Conservation (phyloP, 106 monocot genomes). For the Dendrobium officinale region DNA sequence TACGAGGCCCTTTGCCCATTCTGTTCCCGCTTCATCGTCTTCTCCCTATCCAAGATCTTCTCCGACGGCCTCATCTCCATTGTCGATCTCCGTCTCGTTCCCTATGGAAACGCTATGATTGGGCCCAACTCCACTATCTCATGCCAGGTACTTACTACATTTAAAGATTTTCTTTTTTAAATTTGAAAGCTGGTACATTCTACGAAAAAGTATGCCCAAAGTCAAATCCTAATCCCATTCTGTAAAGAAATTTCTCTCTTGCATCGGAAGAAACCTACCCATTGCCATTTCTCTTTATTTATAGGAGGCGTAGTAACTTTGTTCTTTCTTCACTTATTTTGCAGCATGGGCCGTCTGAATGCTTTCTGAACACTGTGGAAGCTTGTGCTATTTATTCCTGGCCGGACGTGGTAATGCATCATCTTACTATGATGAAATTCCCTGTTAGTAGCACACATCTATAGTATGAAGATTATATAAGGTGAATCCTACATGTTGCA, state of each 20-base stretch:
- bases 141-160: conserved; percentile 44
- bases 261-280: background rate
- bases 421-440: background rate
- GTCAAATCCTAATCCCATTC: too few relatives aligned
- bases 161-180: background rate
- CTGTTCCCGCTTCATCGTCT: conserved; percentile 72
- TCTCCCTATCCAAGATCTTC: conserved; percentile 66
- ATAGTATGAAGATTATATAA: background rate
- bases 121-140: conserved; percentile 41
- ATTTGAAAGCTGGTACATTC: too few relatives aligned
- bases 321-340: conserved; percentile 8
- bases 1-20: conserved; percentile 85
- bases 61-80: conserved; percentile 60
- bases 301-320: background rate
- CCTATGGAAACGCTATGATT: conserved; percentile 72
- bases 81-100: conserved; percentile 80
- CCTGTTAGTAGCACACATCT: background rate
- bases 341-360: conserved; percentile 91
- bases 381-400: conserved; percentile 79
- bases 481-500: background rate
- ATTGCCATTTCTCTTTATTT: background rate
- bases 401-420: conserved; percentile 73
- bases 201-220: background rate
- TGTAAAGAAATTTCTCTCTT: background rate
- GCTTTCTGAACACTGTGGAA: conserved; percentile 78